A percentile compares a stretch with the other conserved stretches of the same genome.
phyloP scores from a whole-genome alignment of 1,284 basidiomycete genomes.

The Ustilago trichophora region DNA sequence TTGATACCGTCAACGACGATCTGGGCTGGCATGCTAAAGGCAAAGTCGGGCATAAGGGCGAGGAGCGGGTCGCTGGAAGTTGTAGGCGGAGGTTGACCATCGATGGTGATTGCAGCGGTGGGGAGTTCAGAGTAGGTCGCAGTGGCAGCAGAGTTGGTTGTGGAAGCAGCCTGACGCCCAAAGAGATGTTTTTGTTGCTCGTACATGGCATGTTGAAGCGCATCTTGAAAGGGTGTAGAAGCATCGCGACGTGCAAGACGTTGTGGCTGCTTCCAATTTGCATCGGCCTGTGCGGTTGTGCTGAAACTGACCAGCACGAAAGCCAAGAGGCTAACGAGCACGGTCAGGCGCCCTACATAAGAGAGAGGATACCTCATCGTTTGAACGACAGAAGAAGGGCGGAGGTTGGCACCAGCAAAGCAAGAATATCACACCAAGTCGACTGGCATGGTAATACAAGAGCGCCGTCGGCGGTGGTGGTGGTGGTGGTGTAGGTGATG shows the following conservation, averaged over 20 bases:
- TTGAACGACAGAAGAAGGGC: neutral
- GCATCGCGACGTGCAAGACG: slow-evolving; percentile 5
- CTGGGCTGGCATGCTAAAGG: slow-evolving; percentile 88
- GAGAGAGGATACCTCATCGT: slow-evolving; percentile 9
- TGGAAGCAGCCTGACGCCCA: slow-evolving; percentile 6
- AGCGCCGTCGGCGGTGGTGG: neutral
- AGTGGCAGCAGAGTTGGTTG: slow-evolving; percentile 5
- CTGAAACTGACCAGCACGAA: slow-evolving; percentile 17
- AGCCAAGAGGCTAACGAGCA: slow-evolving; percentile 8
- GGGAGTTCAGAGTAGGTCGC: slow-evolving; percentile 33
- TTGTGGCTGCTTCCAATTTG: neutral
- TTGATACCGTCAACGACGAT: slow-evolving; percentile 87
- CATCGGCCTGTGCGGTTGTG: neutral
- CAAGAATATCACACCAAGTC: neutral
- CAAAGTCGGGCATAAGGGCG: slow-evolving; percentile 67
- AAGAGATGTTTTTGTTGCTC: slow-evolving; percentile 6
- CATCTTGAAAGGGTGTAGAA: neutral
- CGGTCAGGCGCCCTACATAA: neutral
- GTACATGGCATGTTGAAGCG: neutral
- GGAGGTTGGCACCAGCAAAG: neutral
- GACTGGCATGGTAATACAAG: slow-evolving; percentile 2
- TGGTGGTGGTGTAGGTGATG: neutral
- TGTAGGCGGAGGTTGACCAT: slow-evolving; percentile 50
- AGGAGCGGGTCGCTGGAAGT: slow-evolving; percentile 35
- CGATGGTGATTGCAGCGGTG: slow-evolving; percentile 38